Conservation (phyloP, 768 basidiomycete species). For the Hortiboletus flavorubellus region DNA sequence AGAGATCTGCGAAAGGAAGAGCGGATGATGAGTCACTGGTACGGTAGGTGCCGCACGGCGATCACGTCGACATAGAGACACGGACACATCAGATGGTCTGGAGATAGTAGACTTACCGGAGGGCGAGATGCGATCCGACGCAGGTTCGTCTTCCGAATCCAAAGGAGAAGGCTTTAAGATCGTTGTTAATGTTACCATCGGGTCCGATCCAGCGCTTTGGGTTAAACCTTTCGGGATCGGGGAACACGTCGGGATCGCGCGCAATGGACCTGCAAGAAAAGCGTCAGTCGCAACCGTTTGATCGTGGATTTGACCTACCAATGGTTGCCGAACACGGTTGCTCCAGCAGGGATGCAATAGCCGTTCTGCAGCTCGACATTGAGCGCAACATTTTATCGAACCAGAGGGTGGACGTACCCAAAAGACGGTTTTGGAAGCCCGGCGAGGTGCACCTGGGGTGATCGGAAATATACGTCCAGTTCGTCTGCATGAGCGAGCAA, state of each 20-base stretch:
- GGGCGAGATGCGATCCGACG: conserved; percentile 23
- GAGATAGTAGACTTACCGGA: conserved; percentile 15
- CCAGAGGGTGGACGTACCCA: conserved; percentile 18
- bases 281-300: not conserved
- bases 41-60: too few species aligned
- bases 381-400: too few species aligned
- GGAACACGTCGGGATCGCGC: conserved; percentile 26
- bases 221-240: conserved; percentile 46
- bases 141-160: conserved; percentile 46
- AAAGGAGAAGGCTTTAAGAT: conserved; percentile 49
- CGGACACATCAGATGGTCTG: not conserved
- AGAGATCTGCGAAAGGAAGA: conserved; percentile 42
- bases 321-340: conserved; percentile 32
- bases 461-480: too few species aligned
- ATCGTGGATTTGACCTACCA: conserved; percentile 17
- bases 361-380: conserved; percentile 27
- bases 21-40: not conserved
- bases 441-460: conserved; percentile 19
- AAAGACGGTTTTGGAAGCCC: conserved; percentile 24
- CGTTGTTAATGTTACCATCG: conserved; percentile 45
- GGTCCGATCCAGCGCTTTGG: conserved; percentile 52
- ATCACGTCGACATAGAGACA: too few species aligned
- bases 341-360: conserved; percentile 33
- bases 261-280: conserved; percentile 17
- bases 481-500: not conserved